Percentiles rank a stretch among this genome's conserved stretches.
Evolutionary conservation across 306 rosid species (phyloP).

Genomic region (Urtica urens): DNA sequence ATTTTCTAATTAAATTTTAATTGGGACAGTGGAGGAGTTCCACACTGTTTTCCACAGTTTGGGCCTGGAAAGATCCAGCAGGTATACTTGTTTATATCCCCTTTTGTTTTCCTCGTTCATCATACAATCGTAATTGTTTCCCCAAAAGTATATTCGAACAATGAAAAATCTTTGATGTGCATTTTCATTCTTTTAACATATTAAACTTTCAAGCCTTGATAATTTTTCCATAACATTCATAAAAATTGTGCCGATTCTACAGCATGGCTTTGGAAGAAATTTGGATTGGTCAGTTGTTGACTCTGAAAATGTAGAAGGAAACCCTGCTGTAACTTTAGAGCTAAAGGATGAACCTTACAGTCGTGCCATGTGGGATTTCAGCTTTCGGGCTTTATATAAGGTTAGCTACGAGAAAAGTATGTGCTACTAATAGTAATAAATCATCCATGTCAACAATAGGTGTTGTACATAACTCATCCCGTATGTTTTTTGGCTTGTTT

Average conservation of each 20-base stretch:
- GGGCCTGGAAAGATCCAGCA: constrained; percentile 93
- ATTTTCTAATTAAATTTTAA: constrained; percentile 27
- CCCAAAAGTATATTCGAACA: too few relatives aligned
- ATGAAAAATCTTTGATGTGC: too few relatives aligned
- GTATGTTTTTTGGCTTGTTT: neutral
- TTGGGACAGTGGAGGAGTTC: constrained; percentile 77
- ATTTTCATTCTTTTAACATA: too few relatives aligned
- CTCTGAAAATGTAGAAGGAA: constrained; percentile 65
- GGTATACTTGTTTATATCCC: constrained; percentile 25
- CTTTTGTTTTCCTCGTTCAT: constrained; percentile 8
- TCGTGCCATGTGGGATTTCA: constrained; percentile 86
- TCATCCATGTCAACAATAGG: neutral
- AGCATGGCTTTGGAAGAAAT: constrained; percentile 95
- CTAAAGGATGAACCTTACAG: constrained; percentile 71
- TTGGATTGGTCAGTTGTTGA: constrained; percentile 70
- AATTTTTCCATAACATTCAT: too few relatives aligned
- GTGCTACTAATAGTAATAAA: neutral
- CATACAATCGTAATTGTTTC: neutral
- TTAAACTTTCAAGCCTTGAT: too few relatives aligned
- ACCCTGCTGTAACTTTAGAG: constrained; percentile 58
- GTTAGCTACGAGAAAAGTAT: constrained; percentile 22
- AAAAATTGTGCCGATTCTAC: constrained; percentile 22
- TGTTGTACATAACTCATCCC: neutral
- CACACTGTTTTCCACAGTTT: constrained; percentile 98
- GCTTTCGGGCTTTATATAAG: constrained; percentile 86